These are phyloP conservation scores for Lactifluus volemus DNA, from an alignment of 768 basidiomycete genomes.

Conservation along the genomic window DNA sequence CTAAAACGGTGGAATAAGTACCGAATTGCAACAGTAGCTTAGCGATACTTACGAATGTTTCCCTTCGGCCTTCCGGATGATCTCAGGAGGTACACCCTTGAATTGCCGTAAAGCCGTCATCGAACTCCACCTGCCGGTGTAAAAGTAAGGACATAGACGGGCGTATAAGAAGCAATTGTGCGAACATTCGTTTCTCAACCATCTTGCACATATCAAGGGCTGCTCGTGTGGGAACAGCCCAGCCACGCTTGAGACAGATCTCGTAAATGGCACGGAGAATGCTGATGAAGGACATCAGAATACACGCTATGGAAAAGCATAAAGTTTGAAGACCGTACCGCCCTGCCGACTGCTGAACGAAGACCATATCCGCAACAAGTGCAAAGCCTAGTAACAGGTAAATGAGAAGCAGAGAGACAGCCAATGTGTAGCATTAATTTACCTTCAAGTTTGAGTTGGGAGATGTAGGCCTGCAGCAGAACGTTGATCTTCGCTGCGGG, in stretches of 20 bases:
- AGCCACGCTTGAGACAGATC: slow-evolving; percentile 96
- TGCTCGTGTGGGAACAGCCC: slow-evolving; percentile 89
- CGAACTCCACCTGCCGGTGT: slow-evolving; percentile 75
- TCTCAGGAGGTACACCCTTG: slow-evolving; percentile 79
- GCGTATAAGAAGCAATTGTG: background rate
- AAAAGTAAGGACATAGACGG: background rate
- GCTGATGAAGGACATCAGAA: slow-evolving; percentile 28
- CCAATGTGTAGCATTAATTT: slow-evolving; percentile 7
- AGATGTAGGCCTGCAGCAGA: slow-evolving; percentile 89
- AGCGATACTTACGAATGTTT: slow-evolving; percentile 79
- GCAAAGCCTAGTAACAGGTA: slow-evolving; percentile 53
- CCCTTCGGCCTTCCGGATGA: slow-evolving; percentile 85
- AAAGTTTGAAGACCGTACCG: slow-evolving; percentile 38
- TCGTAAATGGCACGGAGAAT: slow-evolving; percentile 96
- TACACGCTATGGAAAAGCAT: background rate
- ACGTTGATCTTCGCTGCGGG: slow-evolving; percentile 97
- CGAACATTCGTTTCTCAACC: slow-evolving; percentile 80
- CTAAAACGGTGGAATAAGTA: slow-evolving; percentile 29
- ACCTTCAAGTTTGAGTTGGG: slow-evolving; percentile 87
- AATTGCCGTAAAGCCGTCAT: slow-evolving; percentile 98
- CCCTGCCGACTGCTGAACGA: slow-evolving; percentile 95
- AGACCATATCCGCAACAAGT: slow-evolving; percentile 88
- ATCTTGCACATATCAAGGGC: slow-evolving; percentile 94
- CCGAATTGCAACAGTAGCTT: background rate
- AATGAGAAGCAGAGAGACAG: background rate